Evolutionary conservation across 73 alveolate genomes (phyloP), one percentile per base, ranked within the genome.

Genomic region (Paraurostyla sp.): DNA sequence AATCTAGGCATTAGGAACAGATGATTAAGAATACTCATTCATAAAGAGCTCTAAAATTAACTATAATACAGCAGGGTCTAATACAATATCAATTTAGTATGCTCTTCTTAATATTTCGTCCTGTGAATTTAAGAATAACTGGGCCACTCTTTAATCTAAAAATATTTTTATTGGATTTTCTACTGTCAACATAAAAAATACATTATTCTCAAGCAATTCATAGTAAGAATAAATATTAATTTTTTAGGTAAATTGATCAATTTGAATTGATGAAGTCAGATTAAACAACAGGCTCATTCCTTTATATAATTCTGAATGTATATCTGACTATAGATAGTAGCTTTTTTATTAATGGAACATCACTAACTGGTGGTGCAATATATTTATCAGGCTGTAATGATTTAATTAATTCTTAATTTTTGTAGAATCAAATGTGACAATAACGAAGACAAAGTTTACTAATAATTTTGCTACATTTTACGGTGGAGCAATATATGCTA

Each of bases 401-500:
- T 9, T 52, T 52, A 52, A 18, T 52, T n/a, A 18, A 6, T 13
- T 18, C 4, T 9, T 9, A 52, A 52, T 52, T n/a, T 9, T 13
- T 52, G 23, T 52, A 52, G 69, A 52, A 4, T 52, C 69, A 6
- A 18, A 6, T 13, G 23, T 52, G 4, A 18, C 13, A 6, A 6
- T 52, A 13, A 18, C 69, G 4, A 52, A 52, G 13, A 4, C 71
- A 51, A 33, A 22, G 15, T 63, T 82, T 41, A 38, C n/a, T 1
- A 30, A 82, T 2, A 62, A 63, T 25, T 22, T 27, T 29, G 83
- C 91, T 4, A 32, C 13, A 18, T 0, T 29, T 41, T 49, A 20
- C 3, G 91, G 91, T 16, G 91, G 91, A 49, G 91, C 91, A n/a
- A 40, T 82, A 0, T 82, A 35, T 82, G 85, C 48, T 2, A 23